Conservation (phyloP, 2,329 filamentous ascomycete genomes). For the Elsinoe ampelina region DNA sequence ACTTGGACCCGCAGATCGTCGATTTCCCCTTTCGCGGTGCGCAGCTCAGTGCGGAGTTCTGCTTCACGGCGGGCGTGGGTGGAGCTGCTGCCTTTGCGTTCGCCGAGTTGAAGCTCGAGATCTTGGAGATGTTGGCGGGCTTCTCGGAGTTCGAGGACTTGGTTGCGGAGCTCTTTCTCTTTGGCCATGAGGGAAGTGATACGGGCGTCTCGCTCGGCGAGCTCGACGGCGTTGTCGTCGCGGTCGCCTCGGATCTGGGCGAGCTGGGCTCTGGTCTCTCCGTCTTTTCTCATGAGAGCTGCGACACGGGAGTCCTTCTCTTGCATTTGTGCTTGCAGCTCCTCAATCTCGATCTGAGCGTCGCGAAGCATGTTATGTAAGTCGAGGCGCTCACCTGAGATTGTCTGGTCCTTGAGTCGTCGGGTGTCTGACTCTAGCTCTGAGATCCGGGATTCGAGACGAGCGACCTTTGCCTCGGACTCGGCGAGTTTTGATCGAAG, state of each 20-base stretch:
- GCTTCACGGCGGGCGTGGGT: conserved; percentile 30
- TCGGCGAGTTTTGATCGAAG: conserved; percentile 27
- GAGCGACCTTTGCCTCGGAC: conserved; percentile 26
- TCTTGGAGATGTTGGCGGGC: conserved; percentile 26
- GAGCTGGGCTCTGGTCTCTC: conserved; percentile 56
- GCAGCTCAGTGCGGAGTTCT: conserved; percentile 30
- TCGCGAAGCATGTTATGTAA: conserved; percentile 53
- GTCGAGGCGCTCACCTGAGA: conserved; percentile 48
- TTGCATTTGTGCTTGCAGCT: conserved; percentile 60
- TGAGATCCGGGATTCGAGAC: conserved; percentile 45
- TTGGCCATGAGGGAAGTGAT: conserved; percentile 21
- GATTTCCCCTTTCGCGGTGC: conserved; percentile 27
- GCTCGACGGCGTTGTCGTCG: conserved; percentile 47
- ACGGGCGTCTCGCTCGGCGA: conserved; percentile 33
- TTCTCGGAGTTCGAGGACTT: conserved; percentile 25
- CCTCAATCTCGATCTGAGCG: conserved; percentile 44
- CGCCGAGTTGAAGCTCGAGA: conserved; percentile 39
- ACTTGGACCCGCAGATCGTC: conserved; percentile 30
- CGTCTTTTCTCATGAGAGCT: conserved; percentile 47
- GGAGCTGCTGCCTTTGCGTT: conserved; percentile 28
- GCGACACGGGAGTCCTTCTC: conserved; percentile 60
- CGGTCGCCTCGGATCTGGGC: conserved; percentile 42
- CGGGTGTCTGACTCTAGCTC: conserved; percentile 48
- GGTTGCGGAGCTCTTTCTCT: conserved; percentile 31
- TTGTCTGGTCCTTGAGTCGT: conserved; percentile 38